Evolutionary conservation across 2,329 filamentous ascomycete species (phyloP), one percentile per base, ranked within the genome.

Genomic region (Lachnellula subtilissima): DNA sequence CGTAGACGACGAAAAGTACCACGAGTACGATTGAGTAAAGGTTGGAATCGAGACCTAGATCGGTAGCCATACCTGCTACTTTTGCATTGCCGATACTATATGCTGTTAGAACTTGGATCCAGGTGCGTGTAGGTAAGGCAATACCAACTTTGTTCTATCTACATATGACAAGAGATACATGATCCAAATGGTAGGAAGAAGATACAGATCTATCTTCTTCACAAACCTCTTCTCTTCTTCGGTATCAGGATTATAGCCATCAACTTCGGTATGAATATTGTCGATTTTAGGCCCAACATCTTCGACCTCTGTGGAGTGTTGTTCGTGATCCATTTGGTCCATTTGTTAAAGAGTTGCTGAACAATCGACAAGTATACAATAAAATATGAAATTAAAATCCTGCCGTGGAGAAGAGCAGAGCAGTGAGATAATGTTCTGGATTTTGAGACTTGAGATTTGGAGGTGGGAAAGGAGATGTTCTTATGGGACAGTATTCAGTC

Each of bases 161-260:
- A 82, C 71, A 62, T 79, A 82, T 66, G 80, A 81, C 55, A 83
- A 71, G 3, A 82, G 72, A 60, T 81, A 83, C 72, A 83, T 79
- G 48, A 81, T 55, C 46, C 79, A 72, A 1, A 84, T 70, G 52
- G 77, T 74, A 4, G 81, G 80, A 48, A 83, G 74, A 3, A 84
- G 68, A 39, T 74, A 75, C 2, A 73, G 25, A 60, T 84, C 81
- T n/a, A 83, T 74, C 59, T 82, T 82, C 17, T 77, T 72, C 28
- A 81, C 37, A 6, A 74, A 61, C 23, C 63, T 66, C 59, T 69
- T 69, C 56, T 64, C 65, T 17, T 58, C 64, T 12, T 65, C 57
- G 9, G 57, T 64, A 52, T 70, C 56, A 12, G 62, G 57, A 4
- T 61, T 52, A 66, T 67, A 70, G 28, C 28, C 8, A 32, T 32